These are phyloP conservation scores for Megacollybia marginata DNA, from an alignment of 768 basidiomycete species.

Conservation along the genomic window DNA sequence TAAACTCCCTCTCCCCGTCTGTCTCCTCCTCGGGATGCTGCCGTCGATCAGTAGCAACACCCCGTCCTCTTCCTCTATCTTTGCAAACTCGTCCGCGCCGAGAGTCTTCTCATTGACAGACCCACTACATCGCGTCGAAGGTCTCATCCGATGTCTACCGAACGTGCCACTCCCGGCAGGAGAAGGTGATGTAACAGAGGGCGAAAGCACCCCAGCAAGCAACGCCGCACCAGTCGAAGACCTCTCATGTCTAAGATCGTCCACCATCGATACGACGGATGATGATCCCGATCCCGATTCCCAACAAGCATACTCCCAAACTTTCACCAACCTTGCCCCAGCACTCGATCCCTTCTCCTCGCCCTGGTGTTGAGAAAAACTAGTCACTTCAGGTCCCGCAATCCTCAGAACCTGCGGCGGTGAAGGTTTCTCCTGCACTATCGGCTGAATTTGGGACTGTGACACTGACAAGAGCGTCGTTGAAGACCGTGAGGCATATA, in stretches of 20 bases:
- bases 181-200: no score
- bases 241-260: constrained; percentile 71
- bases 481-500: no score
- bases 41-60: constrained; percentile 2
- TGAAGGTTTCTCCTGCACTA: no score
- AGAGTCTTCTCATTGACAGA: constrained; percentile 41
- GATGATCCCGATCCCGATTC: constrained; percentile 5
- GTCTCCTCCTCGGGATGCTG: constrained; percentile 18
- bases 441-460: no score
- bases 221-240: constrained; percentile 71
- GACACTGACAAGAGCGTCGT: no score
- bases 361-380: constrained; percentile 39
- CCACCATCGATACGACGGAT: no score
- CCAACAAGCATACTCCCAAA: constrained; percentile 66
- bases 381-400: constrained; percentile 56
- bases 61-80: constrained; percentile 34
- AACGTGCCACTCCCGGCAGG: constrained; percentile 41
- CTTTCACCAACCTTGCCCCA: constrained; percentile 73
- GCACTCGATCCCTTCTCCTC: constrained; percentile 35
- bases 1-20: constrained; percentile 61
- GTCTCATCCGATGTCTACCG: constrained; percentile 48
- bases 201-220: constrained; percentile 12
- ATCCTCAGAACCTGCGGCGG: constrained; percentile 40
- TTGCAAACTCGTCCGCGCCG: constrained; percentile 20
- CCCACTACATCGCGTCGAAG: constrained; percentile 57